Conservation (phyloP, 2,329 filamentous ascomycete species). For the Colletotrichum ledebouriae region DNA sequence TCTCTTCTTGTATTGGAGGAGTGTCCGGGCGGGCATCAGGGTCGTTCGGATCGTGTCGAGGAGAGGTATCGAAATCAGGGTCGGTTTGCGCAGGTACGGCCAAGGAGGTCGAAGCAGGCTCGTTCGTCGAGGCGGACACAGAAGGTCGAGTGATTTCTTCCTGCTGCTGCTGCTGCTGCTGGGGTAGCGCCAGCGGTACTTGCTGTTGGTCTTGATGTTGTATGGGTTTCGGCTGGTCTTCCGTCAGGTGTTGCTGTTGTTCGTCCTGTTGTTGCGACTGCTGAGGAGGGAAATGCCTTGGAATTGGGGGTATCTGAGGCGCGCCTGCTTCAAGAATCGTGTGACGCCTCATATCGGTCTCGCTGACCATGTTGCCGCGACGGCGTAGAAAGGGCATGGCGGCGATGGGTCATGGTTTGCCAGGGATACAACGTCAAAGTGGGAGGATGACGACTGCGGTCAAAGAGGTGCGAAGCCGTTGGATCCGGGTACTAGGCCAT, state of each 20-base stretch:
- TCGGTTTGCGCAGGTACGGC: conserved; percentile 31
- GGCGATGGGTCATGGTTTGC: conserved; percentile 54
- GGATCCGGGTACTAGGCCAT: conserved; percentile 38
- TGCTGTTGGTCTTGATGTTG: conserved; percentile 13
- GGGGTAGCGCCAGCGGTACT: background rate
- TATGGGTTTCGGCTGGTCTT: conserved; percentile 7
- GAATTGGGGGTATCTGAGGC: conserved; percentile 46
- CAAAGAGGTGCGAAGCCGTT: conserved; percentile 28
- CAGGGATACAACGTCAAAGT: conserved; percentile 35
- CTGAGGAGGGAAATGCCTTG: conserved; percentile 40
- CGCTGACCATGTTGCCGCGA: conserved; percentile 71
- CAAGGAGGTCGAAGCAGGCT: conserved; percentile 14
- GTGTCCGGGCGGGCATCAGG: conserved; percentile 57
- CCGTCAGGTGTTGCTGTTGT: conserved; percentile 14
- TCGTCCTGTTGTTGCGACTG: conserved; percentile 22
- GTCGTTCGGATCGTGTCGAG: conserved; percentile 37
- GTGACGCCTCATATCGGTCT: conserved; percentile 70
- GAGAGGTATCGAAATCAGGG: conserved; percentile 25
- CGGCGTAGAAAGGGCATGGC: conserved; percentile 73
- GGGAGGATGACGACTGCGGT: conserved; percentile 35
- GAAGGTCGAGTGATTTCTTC: conserved; percentile 15
- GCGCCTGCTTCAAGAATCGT: conserved; percentile 53
- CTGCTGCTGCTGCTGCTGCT: background rate
- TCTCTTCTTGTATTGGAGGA: conserved; percentile 68
- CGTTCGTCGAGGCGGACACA: conserved; percentile 24